Evolutionary conservation across 768 basidiomycete species (phyloP), one percentile per base, ranked within the genome.

Genomic region (Candolleomyces eurysporus): DNA sequence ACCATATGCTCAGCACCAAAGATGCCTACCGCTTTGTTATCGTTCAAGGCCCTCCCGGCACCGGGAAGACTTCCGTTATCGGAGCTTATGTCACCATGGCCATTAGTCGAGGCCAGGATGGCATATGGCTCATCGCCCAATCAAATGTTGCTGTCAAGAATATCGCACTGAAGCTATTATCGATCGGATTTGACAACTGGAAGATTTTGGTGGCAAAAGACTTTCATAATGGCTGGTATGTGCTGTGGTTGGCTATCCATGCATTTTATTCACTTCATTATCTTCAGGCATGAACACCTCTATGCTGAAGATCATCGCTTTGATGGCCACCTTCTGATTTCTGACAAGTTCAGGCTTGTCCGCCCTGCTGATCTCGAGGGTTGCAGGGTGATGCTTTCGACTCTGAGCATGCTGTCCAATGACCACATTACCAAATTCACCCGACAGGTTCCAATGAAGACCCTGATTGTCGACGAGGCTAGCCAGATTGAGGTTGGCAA

Each of bases 101-200:
- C 43, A 67, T 82, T 22, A 64, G 70, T 30, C 66, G 67, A 51
- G 76, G 76, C 0, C 67, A 72, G 19, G 65, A 69, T 63, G 86
- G 89, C 0, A 85, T 92, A 13, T 94, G 91, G 89, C 82, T 94
- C 5, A 77, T 92, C 68, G 90, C 92, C 39, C 90, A 94, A 68
- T 90, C 89, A 17, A 94, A 94, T 77, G 85, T 94, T 53, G 92
- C 91, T 51, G 92, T 94, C 21, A 93, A 92, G 72, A 94, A 94
- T 65, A 93, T 94, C 75, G 92, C 90, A 57, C 89, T 91, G 67
- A 91, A 92, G 75, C 75, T 94, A 17, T 72, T 77, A n/a, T 72
- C 79, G 8, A 75, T 82, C 67, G 79, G 75, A 0, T 84, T 91
- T 61, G 48, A 65, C 3, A 64, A 82, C 9, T 94, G 86, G 82